Evolutionary conservation across 371 early-diverging fungal species (phyloP).

Genomic region (Saksenaea oblongispora): DNA sequence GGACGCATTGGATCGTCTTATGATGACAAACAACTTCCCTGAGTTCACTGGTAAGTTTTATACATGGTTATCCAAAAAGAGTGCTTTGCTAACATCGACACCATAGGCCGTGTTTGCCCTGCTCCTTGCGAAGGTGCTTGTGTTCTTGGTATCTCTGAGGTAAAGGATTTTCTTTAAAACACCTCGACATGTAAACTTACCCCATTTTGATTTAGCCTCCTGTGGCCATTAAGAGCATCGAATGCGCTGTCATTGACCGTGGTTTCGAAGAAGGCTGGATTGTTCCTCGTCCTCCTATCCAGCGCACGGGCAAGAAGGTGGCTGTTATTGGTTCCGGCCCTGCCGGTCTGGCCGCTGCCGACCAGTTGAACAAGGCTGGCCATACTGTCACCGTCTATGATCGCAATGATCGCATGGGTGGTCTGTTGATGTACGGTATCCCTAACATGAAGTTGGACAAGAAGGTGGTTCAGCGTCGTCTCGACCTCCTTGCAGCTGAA

Average conservation of each 20-base stretch:
- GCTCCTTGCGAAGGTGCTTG: conserved; percentile 94
- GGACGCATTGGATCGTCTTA: conserved; percentile 88
- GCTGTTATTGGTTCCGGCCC: conserved; percentile 96
- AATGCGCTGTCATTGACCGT: conserved; percentile 94
- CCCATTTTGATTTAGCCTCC: too few species aligned
- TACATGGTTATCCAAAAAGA: too few species aligned
- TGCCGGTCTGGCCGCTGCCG: conserved; percentile 95
- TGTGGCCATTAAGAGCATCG: conserved; percentile 96
- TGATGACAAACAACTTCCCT: conserved; percentile 98
- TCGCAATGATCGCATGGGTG: conserved; percentile 94
- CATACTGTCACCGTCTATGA: conserved; percentile 94
- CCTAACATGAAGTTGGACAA: conserved; percentile 99
- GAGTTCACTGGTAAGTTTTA: conserved; percentile 70
- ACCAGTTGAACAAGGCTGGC: conserved; percentile 96
- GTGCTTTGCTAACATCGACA: too few species aligned
- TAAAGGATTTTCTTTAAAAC: conserved; percentile 19
- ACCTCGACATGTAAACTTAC: too few species aligned
- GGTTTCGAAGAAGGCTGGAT: conserved; percentile 97
- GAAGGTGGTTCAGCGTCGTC: conserved; percentile 87
- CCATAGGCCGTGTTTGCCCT: conserved; percentile 84
- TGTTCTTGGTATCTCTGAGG: conserved; percentile 77
- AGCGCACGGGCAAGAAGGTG: conserved; percentile 82
- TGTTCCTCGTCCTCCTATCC: conserved; percentile 73
- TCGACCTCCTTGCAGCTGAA: conserved; percentile 90
- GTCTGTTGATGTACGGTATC: conserved; percentile 96